Evolutionary conservation across 768 basidiomycete species (phyloP).

Genomic region (Boletus patriciae): DNA sequence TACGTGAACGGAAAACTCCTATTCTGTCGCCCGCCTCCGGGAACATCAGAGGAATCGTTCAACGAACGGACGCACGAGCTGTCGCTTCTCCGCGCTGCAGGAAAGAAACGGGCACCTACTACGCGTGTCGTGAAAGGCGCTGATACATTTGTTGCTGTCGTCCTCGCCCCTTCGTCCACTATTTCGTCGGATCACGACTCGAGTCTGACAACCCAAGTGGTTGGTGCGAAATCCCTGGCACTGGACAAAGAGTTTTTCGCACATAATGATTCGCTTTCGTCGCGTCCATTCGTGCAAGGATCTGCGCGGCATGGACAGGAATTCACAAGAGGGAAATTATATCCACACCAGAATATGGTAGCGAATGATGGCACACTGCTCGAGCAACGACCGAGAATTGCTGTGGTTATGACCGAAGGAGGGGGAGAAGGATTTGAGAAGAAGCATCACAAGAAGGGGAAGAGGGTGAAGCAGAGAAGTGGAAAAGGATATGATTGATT

Average conservation of each 20-base stretch:
- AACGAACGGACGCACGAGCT: slow-evolving; percentile 69
- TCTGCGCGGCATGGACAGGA: slow-evolving; percentile 54
- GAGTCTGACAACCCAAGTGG: slow-evolving; percentile 31
- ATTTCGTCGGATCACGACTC: slow-evolving; percentile 18
- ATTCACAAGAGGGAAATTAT: slow-evolving; percentile 63
- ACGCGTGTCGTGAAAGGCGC: slow-evolving; percentile 84
- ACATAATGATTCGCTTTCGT: slow-evolving; percentile 46
- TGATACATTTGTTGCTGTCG: slow-evolving; percentile 68
- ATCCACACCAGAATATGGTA: slow-evolving; percentile 82
- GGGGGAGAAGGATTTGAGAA: slow-evolving; percentile 49
- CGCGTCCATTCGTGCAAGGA: slow-evolving; percentile 66
- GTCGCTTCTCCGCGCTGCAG: slow-evolving; percentile 54
- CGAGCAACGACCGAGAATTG: slow-evolving; percentile 38
- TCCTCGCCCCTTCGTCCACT: neutral
- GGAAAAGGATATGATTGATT: slow-evolving; percentile 85
- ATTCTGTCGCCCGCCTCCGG: slow-evolving; percentile 89
- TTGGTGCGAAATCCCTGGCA: slow-evolving; percentile 55
- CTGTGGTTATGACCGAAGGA: slow-evolving; percentile 41
- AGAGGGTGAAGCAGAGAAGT: slow-evolving; percentile 83
- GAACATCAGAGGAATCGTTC: slow-evolving; percentile 61
- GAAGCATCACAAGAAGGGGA: slow-evolving; percentile 83
- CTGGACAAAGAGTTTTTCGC: slow-evolving; percentile 86
- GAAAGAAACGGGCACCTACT: slow-evolving; percentile 87
- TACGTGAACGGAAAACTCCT: slow-evolving; percentile 94
- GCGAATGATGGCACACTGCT: slow-evolving; percentile 77